A percentile compares a stretch with the other conserved stretches of the same genome.
Conservation (phyloP, 2,329 filamentous ascomycete genomes). For the Gaeumannomyces sp. region DNA sequence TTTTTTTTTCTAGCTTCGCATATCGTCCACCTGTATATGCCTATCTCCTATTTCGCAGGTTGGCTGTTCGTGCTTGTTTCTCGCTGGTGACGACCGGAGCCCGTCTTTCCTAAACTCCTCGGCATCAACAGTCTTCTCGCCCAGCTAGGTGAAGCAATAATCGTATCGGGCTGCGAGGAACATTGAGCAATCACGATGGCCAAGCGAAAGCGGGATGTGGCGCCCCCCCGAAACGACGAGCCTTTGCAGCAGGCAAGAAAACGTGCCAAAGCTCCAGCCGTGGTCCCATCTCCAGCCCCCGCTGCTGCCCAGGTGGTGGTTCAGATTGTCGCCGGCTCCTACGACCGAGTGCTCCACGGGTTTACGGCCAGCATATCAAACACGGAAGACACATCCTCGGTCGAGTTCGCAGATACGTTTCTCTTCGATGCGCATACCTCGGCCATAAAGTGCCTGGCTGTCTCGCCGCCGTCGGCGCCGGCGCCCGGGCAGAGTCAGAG, state of each 20-base stretch:
- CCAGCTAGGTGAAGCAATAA: neutral
- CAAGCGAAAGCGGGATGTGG: constrained; percentile 25
- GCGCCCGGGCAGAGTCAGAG: constrained; percentile 64
- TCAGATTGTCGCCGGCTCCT: constrained; percentile 88
- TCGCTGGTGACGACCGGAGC: no score
- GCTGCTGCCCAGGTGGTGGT: constrained; percentile 32
- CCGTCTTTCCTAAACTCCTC: neutral
- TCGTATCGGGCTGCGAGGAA: neutral
- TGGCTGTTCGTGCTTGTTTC: no score
- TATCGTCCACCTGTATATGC: no score
- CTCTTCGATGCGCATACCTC: constrained; percentile 91
- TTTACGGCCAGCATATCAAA: constrained; percentile 65
- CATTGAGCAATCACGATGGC: constrained; percentile 17
- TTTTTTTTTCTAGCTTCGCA: no score
- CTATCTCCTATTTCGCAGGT: no score
- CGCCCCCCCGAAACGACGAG: constrained; percentile 14
- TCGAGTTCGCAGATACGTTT: constrained; percentile 84
- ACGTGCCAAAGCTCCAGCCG: neutral
- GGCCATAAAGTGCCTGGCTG: constrained; percentile 79
- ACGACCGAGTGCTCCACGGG: constrained; percentile 88
- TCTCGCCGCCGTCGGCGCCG: constrained; percentile 68
- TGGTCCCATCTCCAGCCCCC: neutral
- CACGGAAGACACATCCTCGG: constrained; percentile 18
- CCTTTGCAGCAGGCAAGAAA: constrained; percentile 10
- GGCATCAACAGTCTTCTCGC: neutral